Evolutionary conservation across 2,329 filamentous ascomycete genomes (phyloP).

Genomic region (Dothidotthia symphoricarpi): DNA sequence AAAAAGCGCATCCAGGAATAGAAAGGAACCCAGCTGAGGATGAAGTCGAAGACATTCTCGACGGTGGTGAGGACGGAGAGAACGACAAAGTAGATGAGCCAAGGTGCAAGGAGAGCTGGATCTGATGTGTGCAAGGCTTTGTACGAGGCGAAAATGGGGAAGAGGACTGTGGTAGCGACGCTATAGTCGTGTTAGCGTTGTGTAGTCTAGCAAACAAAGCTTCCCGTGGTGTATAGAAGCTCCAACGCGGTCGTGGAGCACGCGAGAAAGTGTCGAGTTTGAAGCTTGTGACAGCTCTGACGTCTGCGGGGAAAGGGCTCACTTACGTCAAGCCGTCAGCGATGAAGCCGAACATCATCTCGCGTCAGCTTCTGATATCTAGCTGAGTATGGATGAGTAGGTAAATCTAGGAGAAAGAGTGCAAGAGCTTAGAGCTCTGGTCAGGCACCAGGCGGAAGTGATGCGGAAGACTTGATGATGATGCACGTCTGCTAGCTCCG

Average conservation of each 20-base stretch:
- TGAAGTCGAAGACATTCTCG: conserved; percentile 85
- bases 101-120: conserved; percentile 86
- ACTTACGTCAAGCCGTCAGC: conserved; percentile 42
- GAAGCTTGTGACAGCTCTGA: conserved; percentile 14
- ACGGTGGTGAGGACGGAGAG: conserved; percentile 75
- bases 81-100: conserved; percentile 99
- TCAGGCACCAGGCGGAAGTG: conserved; percentile 19
- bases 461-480: conserved; percentile 15
- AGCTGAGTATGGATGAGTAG: conserved; percentile 1
- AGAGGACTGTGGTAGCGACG: conserved; percentile 72
- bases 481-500: conserved; percentile 8
- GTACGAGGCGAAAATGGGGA: conserved; percentile 95
- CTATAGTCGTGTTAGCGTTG: conserved; percentile 24
- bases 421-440: conserved; percentile 14
- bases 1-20: conserved; percentile 87
- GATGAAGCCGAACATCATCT: conserved; percentile 39
- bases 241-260: conserved; percentile 8
- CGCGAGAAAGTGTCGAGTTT: conserved; percentile 3
- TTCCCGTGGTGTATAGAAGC: conserved; percentile 13
- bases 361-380: conserved; percentile 6
- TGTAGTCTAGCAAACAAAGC: background rate
- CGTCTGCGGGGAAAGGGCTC: conserved; percentile 29
- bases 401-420: conserved; percentile 5
- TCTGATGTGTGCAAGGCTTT: conserved; percentile 94
- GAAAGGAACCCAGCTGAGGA: conserved; percentile 88